phyloP scores from a whole-genome alignment of 2,329 filamentous ascomycete genomes.

The Thelonectria rubi region DNA sequence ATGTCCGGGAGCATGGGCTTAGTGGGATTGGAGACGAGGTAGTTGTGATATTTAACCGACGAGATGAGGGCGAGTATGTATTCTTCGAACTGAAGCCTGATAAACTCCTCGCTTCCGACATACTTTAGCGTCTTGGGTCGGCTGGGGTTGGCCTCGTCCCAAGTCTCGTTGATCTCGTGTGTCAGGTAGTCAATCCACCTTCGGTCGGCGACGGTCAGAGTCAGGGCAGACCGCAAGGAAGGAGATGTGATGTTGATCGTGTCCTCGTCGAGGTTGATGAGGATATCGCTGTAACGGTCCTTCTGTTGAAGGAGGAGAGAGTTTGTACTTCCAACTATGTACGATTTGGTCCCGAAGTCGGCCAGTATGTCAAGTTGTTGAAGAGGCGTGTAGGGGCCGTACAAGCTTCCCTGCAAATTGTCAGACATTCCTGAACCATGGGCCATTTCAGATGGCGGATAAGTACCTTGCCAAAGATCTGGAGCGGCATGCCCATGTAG shows the following conservation, averaged over 20 bases:
- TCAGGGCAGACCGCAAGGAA: slow-evolving; percentile 77
- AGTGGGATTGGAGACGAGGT: slow-evolving; percentile 70
- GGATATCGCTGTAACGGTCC: slow-evolving; percentile 93
- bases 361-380: slow-evolving; percentile 95
- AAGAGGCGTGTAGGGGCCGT: slow-evolving; percentile 94
- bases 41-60: slow-evolving; percentile 87
- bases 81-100: slow-evolving; percentile 95
- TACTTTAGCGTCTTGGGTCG: slow-evolving; percentile 96
- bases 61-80: slow-evolving; percentile 91
- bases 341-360: slow-evolving; percentile 94
- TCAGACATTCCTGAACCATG: slow-evolving; percentile 24
- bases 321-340: slow-evolving; percentile 97
- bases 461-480: slow-evolving; percentile 88
- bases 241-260: slow-evolving; percentile 84
- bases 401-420: slow-evolving; percentile 77
- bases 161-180: slow-evolving; percentile 92
- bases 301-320: slow-evolving; percentile 92
- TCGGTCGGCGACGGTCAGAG: slow-evolving; percentile 85
- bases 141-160: slow-evolving; percentile 90
- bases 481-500: slow-evolving; percentile 94
- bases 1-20: slow-evolving; percentile 72
- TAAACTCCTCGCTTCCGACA: slow-evolving; percentile 95
- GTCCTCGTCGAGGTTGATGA: slow-evolving; percentile 94
- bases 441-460: background rate
- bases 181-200: slow-evolving; percentile 97